Evolutionary conservation across 1,284 basidiomycete species (phyloP).

Genomic region (Ceratobasidium sp.): DNA sequence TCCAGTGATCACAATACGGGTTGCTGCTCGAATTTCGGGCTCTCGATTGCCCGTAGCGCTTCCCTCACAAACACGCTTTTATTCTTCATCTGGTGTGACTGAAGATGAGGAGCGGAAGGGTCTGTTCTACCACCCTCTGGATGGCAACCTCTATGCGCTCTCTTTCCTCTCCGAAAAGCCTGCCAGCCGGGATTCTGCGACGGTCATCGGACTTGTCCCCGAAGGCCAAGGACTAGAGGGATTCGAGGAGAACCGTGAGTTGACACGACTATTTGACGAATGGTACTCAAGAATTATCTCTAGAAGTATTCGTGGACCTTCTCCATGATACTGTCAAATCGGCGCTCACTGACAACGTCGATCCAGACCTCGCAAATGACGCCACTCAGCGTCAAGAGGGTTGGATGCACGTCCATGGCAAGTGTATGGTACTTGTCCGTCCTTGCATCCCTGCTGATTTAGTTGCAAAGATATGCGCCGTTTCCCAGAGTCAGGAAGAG

Average conservation of each 20-base stretch:
- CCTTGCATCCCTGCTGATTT: not conserved
- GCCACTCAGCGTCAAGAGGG: conserved; percentile 73
- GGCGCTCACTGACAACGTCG: conserved; percentile 65
- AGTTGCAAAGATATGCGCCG: conserved; percentile 70
- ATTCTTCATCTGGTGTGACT: conserved; percentile 1
- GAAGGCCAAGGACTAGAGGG: conserved; percentile 21
- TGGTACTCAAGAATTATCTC: not conserved
- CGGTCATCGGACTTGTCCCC: conserved; percentile 28
- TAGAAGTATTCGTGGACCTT: conserved; percentile 67
- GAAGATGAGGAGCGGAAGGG: conserved; percentile 33
- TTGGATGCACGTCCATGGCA: conserved; percentile 87
- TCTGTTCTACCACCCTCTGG: conserved; percentile 32
- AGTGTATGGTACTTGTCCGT: conserved; percentile 44
- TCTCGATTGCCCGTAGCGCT: not conserved
- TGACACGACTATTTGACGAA: not conserved
- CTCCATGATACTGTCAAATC: conserved; percentile 68
- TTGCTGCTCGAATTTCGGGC: not conserved
- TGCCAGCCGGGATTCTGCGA: conserved; percentile 8
- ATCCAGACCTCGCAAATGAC: conserved; percentile 71
- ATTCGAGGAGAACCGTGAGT: conserved; percentile 35
- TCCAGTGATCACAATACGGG: not conserved
- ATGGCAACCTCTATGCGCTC: conserved; percentile 18
- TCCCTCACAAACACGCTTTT: not conserved
- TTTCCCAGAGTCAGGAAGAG: conserved; percentile 67
- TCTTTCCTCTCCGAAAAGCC: conserved; percentile 31